These are phyloP conservation scores for Aspergillus costaricaensis DNA, from an alignment of 2,329 filamentous ascomycete species.

Conservation along the genomic window DNA sequence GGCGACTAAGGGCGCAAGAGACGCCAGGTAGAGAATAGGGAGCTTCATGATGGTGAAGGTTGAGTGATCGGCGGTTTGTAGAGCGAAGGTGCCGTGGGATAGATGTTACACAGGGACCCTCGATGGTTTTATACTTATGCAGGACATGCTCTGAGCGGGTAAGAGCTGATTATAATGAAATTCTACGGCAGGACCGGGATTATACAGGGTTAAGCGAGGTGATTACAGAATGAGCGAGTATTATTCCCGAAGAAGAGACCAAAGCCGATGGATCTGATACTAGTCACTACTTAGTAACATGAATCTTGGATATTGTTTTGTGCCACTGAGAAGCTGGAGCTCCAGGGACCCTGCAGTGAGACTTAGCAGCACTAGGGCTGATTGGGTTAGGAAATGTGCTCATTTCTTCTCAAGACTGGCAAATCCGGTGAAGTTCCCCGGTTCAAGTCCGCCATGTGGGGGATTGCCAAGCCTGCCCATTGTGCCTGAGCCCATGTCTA, in stretches of 20 bases:
- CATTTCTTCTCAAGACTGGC: constrained; percentile 31
- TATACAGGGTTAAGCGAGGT: not conserved
- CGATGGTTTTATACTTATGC: not conserved
- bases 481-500: not conserved
- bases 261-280: not conserved
- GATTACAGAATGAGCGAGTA: not conserved
- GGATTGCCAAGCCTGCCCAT: not conserved
- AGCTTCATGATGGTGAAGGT: constrained; percentile 32
- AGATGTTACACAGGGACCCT: not conserved
- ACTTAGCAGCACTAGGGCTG: constrained; percentile 10
- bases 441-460: not conserved
- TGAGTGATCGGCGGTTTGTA: not conserved
- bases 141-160: not conserved
- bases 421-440: constrained; percentile 5
- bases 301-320: not conserved
- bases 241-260: not conserved
- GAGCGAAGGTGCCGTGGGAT: not conserved
- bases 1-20: constrained; percentile 48
- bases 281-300: not conserved
- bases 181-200: not conserved
- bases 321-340: not conserved
- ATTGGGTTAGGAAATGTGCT: constrained; percentile 32
- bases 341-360: not conserved
- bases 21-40: constrained; percentile 39
- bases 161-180: not conserved